These are phyloP conservation scores for Mortierella sp. DNA, from an alignment of 371 early-diverging fungal species.

Conservation along the genomic window DNA sequence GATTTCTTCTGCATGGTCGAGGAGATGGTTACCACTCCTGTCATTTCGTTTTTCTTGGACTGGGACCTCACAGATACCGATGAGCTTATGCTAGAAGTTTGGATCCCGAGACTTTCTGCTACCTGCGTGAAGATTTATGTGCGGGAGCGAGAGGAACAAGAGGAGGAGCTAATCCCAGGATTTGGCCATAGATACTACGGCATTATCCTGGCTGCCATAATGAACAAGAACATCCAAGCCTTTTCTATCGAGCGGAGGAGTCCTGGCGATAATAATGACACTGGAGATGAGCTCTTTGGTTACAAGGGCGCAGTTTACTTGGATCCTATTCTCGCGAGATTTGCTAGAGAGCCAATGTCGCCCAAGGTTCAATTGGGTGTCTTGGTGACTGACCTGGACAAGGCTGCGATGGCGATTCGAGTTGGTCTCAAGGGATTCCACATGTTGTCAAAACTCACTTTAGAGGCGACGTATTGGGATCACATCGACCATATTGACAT, in stretches of 20 bases:
- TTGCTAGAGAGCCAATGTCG: constrained; percentile 9
- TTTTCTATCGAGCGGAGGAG: constrained; percentile 26
- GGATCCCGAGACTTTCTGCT: not conserved
- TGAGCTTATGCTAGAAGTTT: not conserved
- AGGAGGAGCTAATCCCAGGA: not conserved
- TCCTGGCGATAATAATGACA: constrained; percentile 5
- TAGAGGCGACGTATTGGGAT: constrained; percentile 29
- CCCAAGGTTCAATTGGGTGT: constrained; percentile 23
- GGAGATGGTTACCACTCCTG: constrained; percentile 4
- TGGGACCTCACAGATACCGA: constrained; percentile 25
- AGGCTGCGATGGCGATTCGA: constrained; percentile 9
- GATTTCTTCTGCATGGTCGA: constrained; percentile 12
- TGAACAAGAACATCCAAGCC: constrained; percentile 34
- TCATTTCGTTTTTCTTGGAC: constrained; percentile 35
- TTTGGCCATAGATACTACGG: constrained; percentile 21
- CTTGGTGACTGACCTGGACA: constrained; percentile 30
- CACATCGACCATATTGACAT: constrained; percentile 33
- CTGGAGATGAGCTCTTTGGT: constrained; percentile 12
- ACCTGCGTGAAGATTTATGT: constrained; percentile 38
- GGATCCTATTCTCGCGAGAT: constrained; percentile 26
- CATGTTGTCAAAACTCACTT: constrained; percentile 19
- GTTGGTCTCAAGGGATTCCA: constrained; percentile 9
- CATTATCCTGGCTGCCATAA: constrained; percentile 23
- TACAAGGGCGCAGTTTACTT: constrained; percentile 15
- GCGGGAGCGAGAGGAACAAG: constrained; percentile 13